A percentile compares a stretch with the other conserved stretches of the same genome.
Evolutionary conservation across 495 filamentous ascomycete genomes (phyloP).

Genomic region (Penicillium pulvis): DNA sequence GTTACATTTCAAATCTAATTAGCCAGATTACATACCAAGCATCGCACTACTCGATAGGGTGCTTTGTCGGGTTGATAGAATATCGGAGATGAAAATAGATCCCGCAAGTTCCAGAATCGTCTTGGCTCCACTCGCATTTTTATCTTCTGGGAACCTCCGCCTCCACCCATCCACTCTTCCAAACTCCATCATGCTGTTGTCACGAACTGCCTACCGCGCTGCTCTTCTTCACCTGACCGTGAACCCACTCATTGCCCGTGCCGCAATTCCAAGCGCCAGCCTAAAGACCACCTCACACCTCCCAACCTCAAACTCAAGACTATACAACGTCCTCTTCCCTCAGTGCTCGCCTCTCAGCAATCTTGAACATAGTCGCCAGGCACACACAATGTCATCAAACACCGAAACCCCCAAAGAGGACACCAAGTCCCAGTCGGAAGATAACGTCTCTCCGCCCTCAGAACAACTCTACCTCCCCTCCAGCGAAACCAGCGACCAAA

Average conservation of each 20-base stretch:
- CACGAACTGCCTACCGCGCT: conserved; percentile 32
- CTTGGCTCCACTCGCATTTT: conserved; percentile 19
- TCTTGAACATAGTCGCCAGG: conserved; percentile 11
- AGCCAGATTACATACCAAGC: too few relatives aligned
- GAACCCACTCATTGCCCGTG: conserved; percentile 26
- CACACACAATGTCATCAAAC: conserved; percentile 26
- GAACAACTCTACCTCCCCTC: conserved; percentile 34
- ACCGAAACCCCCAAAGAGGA: conserved; percentile 11
- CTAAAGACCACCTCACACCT: conserved; percentile 5
- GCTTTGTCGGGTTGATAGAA: not conserved
- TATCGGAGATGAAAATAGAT: conserved; percentile 3
- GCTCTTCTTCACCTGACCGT: conserved; percentile 33
- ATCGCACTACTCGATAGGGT: not conserved
- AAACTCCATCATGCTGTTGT: conserved; percentile 28
- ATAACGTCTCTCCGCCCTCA: conserved; percentile 8
- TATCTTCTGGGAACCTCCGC: conserved; percentile 9
- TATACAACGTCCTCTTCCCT: conserved; percentile 28
- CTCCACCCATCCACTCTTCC: conserved; percentile 7
- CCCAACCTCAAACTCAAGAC: conserved; percentile 15
- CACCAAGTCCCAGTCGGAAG: conserved; percentile 17
- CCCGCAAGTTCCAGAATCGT: conserved; percentile 35
- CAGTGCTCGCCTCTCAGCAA: conserved; percentile 22
- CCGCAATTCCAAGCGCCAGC: conserved; percentile 17
- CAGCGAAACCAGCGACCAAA: conserved; percentile 13
- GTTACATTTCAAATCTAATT: not conserved